Percentiles rank a stretch among this genome's conserved stretches.
phyloP scores from a whole-genome alignment of 352 stramenopile genomes.

The Pythium pectinolyticum region DNA sequence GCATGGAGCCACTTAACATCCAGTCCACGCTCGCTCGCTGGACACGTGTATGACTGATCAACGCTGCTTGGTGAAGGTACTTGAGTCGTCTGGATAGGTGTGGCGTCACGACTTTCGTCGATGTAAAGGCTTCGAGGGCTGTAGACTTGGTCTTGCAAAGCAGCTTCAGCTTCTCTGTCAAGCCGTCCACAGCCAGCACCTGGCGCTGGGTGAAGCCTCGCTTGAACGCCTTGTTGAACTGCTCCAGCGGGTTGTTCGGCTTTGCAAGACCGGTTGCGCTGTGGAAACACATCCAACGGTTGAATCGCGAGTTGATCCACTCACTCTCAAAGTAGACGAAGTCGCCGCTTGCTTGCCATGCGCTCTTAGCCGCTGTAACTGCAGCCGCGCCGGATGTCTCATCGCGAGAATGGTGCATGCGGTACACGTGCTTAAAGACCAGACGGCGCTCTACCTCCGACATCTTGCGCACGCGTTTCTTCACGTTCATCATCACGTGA shows the following conservation, averaged over 20 bases:
- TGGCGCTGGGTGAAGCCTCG: not conserved
- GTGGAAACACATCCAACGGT: constrained; percentile 13
- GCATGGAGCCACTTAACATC: not conserved
- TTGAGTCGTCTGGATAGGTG: no score
- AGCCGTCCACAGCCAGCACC: not conserved
- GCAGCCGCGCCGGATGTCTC: not conserved
- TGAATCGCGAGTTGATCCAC: constrained; percentile 8
- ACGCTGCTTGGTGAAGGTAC: no score
- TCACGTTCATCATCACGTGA: not conserved
- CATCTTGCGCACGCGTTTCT: not conserved
- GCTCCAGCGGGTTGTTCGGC: constrained; percentile 28
- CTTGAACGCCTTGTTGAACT: not conserved
- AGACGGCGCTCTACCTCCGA: not conserved
- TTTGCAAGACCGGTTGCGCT: constrained; percentile 10
- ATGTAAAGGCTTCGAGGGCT: no score
- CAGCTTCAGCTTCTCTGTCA: not conserved
- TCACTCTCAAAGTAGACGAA: not conserved
- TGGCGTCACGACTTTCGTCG: no score
- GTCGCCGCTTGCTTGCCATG: not conserved
- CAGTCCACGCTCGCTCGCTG: constrained; percentile 4
- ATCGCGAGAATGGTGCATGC: not conserved
- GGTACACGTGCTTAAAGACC: not conserved
- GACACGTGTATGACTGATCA: constrained; percentile 9
- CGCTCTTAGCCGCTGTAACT: not conserved
- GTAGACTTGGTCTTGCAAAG: not conserved